Conservation (phyloP, 2,329 filamentous ascomycete species). For the Fusarium graminum region DNA sequence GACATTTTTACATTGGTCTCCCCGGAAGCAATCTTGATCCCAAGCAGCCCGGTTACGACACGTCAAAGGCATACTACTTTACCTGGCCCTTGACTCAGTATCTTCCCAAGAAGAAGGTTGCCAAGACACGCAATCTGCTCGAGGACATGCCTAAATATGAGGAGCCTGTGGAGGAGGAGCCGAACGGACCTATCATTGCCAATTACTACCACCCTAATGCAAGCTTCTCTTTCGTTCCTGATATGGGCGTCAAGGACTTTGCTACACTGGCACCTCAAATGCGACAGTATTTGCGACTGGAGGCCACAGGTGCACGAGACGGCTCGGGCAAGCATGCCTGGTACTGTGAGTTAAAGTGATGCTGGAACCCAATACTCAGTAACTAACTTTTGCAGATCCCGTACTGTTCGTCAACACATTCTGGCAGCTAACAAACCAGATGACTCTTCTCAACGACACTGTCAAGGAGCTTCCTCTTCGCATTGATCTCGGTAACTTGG, state of each 20-base stretch:
- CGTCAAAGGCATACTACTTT: constrained; percentile 84
- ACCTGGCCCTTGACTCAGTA: constrained; percentile 89
- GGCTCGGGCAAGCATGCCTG: constrained; percentile 87
- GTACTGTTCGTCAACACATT: constrained; percentile 95
- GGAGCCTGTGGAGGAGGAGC: constrained; percentile 65
- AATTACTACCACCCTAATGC: constrained; percentile 97
- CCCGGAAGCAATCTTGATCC: constrained; percentile 83
- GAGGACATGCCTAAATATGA: constrained; percentile 59
- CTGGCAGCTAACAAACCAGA: constrained; percentile 93
- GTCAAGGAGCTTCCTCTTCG: constrained; percentile 85
- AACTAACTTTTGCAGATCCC: constrained; percentile 64
- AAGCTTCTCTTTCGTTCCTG: constrained; percentile 87
- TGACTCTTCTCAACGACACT: constrained; percentile 92
- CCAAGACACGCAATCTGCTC: constrained; percentile 91
- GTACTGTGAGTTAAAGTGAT: constrained; percentile 70
- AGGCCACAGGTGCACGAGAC: constrained; percentile 85
- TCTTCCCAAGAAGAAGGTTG: constrained; percentile 88
- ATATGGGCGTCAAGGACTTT: constrained; percentile 78
- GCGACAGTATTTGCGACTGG: constrained; percentile 82
- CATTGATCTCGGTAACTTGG: constrained; percentile 84
- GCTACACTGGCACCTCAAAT: constrained; percentile 77
- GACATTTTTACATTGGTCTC: constrained; percentile 90
- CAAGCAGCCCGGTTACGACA: constrained; percentile 76
- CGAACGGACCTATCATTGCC: constrained; percentile 76
- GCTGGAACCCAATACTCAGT: neutral